Conservation (phyloP, 371 early-diverging fungal species). For the Phascolomyces articulosus region DNA sequence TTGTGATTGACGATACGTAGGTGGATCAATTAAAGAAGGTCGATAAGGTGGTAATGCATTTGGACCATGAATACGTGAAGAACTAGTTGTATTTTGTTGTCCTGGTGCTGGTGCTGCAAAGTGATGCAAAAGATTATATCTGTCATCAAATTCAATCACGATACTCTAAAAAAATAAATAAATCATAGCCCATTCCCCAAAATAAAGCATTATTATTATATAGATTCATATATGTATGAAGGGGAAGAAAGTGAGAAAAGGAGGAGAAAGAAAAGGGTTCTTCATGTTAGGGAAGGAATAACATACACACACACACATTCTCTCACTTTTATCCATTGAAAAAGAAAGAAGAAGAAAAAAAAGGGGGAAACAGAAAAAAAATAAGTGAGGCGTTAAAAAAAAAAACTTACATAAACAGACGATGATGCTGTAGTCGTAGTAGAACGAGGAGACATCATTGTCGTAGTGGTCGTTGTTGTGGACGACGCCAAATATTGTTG, state of each 20-base stretch:
- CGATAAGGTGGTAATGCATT: slow-evolving; percentile 10
- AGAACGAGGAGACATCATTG: slow-evolving; percentile 8
- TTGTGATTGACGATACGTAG: slow-evolving; percentile 24
- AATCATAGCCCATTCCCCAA: neutral
- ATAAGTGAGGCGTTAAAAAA: too few species aligned
- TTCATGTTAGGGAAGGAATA: too few species aligned
- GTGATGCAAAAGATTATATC: slow-evolving; percentile 44
- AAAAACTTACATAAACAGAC: slow-evolving; percentile 33
- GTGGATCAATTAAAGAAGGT: slow-evolving; percentile 15
- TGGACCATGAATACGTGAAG: slow-evolving; percentile 8
- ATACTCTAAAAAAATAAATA: slow-evolving; percentile 27
- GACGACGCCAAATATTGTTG: slow-evolving; percentile 6
- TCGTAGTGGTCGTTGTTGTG: too few species aligned
- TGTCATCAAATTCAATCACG: slow-evolving; percentile 45
- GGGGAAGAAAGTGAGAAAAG: neutral
- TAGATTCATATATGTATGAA: too few species aligned
- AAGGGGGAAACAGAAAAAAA: neutral
- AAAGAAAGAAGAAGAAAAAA: too few species aligned
- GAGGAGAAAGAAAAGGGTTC: neutral
- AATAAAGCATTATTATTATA: neutral
- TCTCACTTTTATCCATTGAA: too few species aligned
- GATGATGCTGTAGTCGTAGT: slow-evolving; percentile 14
- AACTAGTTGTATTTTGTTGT: neutral
- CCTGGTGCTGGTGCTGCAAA: slow-evolving; percentile 21
- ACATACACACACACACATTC: too few species aligned